Percentiles rank a stretch among this genome's conserved stretches.
Conservation (phyloP, 805 yeast genomes). For the Kazachstania psychrophila region DNA sequence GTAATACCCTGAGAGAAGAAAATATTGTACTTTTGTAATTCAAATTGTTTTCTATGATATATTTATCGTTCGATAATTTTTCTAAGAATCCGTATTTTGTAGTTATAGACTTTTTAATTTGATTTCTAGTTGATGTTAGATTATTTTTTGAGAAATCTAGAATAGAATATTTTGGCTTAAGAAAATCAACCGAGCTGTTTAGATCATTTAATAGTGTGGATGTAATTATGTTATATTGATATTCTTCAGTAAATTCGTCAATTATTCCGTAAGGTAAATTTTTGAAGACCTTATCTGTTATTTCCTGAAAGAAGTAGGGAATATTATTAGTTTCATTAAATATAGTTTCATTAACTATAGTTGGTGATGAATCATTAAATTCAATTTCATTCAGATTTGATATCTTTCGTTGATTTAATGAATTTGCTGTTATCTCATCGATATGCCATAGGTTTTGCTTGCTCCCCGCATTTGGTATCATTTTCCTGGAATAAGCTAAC, state of each 20-base stretch:
- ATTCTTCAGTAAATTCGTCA: conserved; percentile 38
- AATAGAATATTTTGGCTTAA: conserved; percentile 15
- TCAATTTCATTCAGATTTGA: conserved; percentile 18
- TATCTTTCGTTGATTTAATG: not conserved
- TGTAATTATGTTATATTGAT: conserved; percentile 41
- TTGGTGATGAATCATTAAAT: conserved; percentile 23
- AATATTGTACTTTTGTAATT: conserved; percentile 7
- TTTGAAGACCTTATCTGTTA: conserved; percentile 6
- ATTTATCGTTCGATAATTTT: conserved; percentile 3
- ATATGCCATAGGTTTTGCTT: too few relatives aligned
- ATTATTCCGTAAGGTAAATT: conserved; percentile 7
- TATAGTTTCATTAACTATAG: conserved; percentile 14
- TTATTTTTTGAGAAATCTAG: conserved; percentile 12
- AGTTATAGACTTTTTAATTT: conserved; percentile 6
- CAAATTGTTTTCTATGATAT: conserved; percentile 5
- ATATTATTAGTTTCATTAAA: conserved; percentile 4
- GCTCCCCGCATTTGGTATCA: too few relatives aligned
- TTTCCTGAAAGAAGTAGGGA: not conserved
- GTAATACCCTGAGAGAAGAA: not conserved
- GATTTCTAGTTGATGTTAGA: conserved; percentile 6
- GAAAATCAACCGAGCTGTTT: conserved; percentile 22
- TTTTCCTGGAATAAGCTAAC: too few relatives aligned
- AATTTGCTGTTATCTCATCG: too few relatives aligned
- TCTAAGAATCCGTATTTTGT: conserved; percentile 18
- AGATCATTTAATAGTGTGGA: conserved; percentile 39